Conservation (phyloP, 345 rosid species). For the Syzygium aromaticum region DNA sequence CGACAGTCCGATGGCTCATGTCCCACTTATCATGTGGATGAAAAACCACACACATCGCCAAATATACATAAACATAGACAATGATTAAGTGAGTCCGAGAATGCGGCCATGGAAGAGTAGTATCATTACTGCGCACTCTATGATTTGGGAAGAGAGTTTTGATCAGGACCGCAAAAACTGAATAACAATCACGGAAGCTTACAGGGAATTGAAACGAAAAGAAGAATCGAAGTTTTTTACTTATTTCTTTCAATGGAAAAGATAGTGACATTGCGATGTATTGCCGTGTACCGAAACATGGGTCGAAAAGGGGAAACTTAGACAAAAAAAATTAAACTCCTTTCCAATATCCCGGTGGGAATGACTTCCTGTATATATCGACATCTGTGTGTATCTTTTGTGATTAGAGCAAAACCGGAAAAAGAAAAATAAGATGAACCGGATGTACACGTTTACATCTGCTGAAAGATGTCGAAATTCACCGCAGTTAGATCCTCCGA, state of each 20-base stretch:
- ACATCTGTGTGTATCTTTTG: neutral
- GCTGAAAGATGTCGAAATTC: conserved; percentile 41
- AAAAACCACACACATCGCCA: neutral
- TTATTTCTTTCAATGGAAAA: neutral
- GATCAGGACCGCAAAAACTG: neutral
- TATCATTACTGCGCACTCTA: neutral
- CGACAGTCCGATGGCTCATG: neutral
- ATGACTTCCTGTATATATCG: neutral
- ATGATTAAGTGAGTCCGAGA: neutral
- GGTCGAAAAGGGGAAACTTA: neutral
- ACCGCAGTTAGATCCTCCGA: conserved; percentile 46
- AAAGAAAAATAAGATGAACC: neutral
- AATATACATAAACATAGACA: neutral
- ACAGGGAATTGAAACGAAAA: neutral
- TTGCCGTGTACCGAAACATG: neutral
- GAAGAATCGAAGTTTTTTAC: neutral
- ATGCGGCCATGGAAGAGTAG: neutral
- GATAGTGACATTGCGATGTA: neutral
- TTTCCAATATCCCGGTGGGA: neutral
- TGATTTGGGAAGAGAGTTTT: too few species aligned
- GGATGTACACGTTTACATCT: conserved; percentile 32
- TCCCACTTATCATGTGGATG: neutral
- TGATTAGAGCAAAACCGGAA: neutral
- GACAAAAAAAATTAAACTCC: neutral
- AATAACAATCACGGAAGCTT: neutral